These are phyloP conservation scores for Mycosphaerella sp. DNA, from an alignment of 2,329 filamentous ascomycete genomes.

Conservation along the genomic window DNA sequence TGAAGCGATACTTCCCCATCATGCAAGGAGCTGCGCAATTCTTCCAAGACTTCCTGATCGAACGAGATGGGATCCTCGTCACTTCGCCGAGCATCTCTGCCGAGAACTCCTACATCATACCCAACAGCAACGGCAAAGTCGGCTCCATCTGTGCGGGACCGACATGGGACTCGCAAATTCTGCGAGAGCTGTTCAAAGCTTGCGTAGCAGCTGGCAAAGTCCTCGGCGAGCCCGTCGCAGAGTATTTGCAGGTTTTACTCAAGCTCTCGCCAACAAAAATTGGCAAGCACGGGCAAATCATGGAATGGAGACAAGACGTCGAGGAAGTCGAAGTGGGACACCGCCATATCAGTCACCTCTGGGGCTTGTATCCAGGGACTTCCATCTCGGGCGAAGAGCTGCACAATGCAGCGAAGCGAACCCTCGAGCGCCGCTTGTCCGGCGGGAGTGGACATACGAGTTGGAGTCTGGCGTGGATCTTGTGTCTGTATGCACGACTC, in stretches of 20 bases:
- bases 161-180: constrained; percentile 3
- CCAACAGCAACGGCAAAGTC: background rate
- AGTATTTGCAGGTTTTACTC: background rate
- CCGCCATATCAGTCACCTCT: background rate
- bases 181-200: background rate
- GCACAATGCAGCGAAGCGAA: background rate
- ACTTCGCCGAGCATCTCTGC: background rate
- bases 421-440: background rate
- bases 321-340: background rate
- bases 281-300: background rate
- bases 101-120: background rate
- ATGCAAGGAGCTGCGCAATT: background rate
- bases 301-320: background rate
- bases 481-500: background rate
- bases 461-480: background rate
- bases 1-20: background rate
- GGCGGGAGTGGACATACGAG: background rate
- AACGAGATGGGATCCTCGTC: background rate
- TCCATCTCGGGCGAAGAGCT: background rate
- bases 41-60: background rate
- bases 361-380: background rate
- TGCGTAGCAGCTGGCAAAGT: background rate
- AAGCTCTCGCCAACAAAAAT: background rate
- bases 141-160: background rate
- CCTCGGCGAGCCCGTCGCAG: background rate